A percentile compares a stretch with the other conserved stretches of the same genome.
These are phyloP conservation scores for Alternaria postmessia DNA, from an alignment of 2,329 filamentous ascomycete genomes.

Conservation along the genomic window DNA sequence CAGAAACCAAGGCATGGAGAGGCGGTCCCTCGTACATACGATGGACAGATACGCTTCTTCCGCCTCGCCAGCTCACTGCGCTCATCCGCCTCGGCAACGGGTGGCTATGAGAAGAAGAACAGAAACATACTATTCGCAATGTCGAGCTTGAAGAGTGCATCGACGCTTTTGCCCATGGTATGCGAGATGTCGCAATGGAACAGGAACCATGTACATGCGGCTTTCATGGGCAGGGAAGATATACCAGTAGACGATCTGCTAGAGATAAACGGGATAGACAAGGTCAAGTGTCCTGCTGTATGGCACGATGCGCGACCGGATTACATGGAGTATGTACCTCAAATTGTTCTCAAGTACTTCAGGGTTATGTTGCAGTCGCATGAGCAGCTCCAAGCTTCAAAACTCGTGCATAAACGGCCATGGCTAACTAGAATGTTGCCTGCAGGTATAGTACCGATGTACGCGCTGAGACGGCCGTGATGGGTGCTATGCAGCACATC, in stretches of 20 bases:
- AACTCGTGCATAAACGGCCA: neutral
- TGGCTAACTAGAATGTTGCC: neutral
- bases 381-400: neutral
- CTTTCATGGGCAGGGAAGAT: conserved; percentile 75
- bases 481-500: conserved; percentile 74
- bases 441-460: conserved; percentile 67
- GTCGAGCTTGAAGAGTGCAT: conserved; percentile 75
- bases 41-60: conserved; percentile 74
- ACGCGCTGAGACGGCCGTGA: conserved; percentile 71
- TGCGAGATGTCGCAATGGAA: conserved; percentile 81
- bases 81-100: conserved; percentile 60
- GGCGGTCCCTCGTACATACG: conserved; percentile 57
- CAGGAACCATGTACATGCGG: conserved; percentile 81
- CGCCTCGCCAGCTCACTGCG: conserved; percentile 70
- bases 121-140: conserved; percentile 82
- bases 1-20: conserved; percentile 25
- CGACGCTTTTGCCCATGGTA: conserved; percentile 78
- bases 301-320: conserved; percentile 82
- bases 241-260: conserved; percentile 74
- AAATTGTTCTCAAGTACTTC: neutral
- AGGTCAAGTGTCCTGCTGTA: conserved; percentile 69
- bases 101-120: conserved; percentile 63
- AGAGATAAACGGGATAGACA: conserved; percentile 79
- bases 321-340: conserved; percentile 59
- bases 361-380: neutral